phyloP scores from a whole-genome alignment of 768 basidiomycete genomes.

The Calocybe cyanea region DNA sequence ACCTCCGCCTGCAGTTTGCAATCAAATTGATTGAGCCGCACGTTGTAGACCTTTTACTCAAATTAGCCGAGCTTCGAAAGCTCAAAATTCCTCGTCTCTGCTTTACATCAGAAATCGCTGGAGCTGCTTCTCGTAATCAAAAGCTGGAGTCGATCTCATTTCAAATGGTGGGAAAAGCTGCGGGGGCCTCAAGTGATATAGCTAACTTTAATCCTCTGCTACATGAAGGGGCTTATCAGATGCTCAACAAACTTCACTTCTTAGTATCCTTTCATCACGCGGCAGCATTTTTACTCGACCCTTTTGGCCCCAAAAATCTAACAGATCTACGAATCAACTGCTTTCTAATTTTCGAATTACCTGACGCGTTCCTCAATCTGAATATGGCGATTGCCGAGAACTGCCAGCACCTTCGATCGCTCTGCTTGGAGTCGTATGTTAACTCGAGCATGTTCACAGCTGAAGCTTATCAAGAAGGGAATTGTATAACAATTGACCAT shows the following conservation, averaged over 20 bases:
- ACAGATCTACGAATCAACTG: conserved; percentile 45
- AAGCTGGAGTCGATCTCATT: too few relatives aligned
- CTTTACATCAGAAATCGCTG: too few relatives aligned
- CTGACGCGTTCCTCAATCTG: conserved; percentile 37
- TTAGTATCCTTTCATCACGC: conserved; percentile 41
- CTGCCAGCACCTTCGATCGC: conserved; percentile 41
- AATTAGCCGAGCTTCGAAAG: conserved; percentile 40
- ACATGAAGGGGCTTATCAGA: conserved; percentile 47
- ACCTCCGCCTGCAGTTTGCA: conserved; percentile 40
- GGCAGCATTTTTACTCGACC: conserved; percentile 37
- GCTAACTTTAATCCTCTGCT: conserved; percentile 39
- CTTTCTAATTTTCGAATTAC: conserved; percentile 39
- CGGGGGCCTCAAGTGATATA: conserved; percentile 42
- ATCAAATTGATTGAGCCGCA: conserved; percentile 34
- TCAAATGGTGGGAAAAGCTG: conserved; percentile 48
- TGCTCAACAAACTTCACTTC: conserved; percentile 48
- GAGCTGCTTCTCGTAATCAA: conserved; percentile 39
- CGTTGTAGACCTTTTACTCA: neutral
- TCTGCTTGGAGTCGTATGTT: conserved; percentile 37
- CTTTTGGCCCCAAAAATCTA: conserved; percentile 46
- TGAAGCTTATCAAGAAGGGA: conserved; percentile 14
- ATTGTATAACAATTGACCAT: conserved; percentile 26
- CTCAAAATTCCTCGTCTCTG: conserved; percentile 51
- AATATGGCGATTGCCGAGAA: conserved; percentile 42
- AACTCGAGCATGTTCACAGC: conserved; percentile 10